These are phyloP conservation scores for Nitzschia sp. DNA, from an alignment of 108 stramenopile genomes.

Conservation along the genomic window DNA sequence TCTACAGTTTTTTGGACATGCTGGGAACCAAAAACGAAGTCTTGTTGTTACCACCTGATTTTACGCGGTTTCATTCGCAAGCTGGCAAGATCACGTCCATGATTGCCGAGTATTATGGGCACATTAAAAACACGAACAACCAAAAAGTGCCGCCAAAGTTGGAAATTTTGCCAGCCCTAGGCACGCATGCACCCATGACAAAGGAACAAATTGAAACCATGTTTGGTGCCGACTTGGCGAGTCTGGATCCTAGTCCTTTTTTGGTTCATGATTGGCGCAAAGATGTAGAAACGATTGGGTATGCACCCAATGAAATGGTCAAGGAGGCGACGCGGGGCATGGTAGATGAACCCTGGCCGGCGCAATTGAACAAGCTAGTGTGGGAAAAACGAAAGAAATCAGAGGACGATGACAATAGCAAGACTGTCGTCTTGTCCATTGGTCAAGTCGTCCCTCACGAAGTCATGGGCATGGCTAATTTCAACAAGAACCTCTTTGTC, in stretches of 20 bases:
- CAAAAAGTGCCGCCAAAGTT: constrained; percentile 30
- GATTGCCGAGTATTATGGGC: constrained; percentile 87
- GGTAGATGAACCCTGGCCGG: constrained; percentile 86
- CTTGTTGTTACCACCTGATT: constrained; percentile 86
- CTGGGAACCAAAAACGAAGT: constrained; percentile 80
- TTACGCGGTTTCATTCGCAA: constrained; percentile 88
- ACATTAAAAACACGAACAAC: constrained; percentile 8
- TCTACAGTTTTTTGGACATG: constrained; percentile 52
- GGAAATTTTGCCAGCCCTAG: constrained; percentile 90
- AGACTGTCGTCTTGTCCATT: constrained; percentile 77
- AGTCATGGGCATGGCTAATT: constrained; percentile 98
- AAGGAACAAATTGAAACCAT: constrained; percentile 73
- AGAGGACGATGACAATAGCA: background rate
- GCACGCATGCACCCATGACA: constrained; percentile 95
- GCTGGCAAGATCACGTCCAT: constrained; percentile 84
- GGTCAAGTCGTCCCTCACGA: constrained; percentile 94
- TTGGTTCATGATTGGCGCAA: constrained; percentile 95
- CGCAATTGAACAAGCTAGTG: constrained; percentile 91
- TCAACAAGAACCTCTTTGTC: constrained; percentile 92
- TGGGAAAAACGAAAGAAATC: constrained; percentile 73
- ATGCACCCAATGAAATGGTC: constrained; percentile 85
- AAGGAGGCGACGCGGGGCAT: constrained; percentile 46
- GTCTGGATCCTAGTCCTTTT: constrained; percentile 51
- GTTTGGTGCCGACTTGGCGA: constrained; percentile 68
- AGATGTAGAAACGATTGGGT: constrained; percentile 93